Evolutionary conservation across 192 early-diverging fungal species (phyloP).

Genomic region (Backusella australiensis): DNA sequence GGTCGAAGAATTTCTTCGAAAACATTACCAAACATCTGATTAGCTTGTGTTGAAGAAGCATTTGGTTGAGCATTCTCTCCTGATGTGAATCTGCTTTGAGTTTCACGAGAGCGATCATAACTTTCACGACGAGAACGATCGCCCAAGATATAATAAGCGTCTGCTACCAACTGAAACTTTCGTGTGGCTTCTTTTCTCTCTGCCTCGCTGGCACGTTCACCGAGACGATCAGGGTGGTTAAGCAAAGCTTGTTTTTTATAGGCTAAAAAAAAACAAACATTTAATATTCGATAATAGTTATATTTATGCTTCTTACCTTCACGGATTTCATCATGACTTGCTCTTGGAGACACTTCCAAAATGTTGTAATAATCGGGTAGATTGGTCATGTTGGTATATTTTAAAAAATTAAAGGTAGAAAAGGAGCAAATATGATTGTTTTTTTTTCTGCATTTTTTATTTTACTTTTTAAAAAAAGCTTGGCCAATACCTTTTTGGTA

Average conservation of each 20-base stretch:
- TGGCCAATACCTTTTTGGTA: background rate
- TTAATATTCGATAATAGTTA: background rate
- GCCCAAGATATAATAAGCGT: slow-evolving; percentile 33
- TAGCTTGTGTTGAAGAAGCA: slow-evolving; percentile 10
- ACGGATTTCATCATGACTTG: slow-evolving; percentile 18
- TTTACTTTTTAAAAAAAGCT: slow-evolving; percentile 1
- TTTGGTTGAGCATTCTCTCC: background rate
- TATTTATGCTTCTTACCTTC: slow-evolving; percentile 14
- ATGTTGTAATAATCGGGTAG: slow-evolving; percentile 22
- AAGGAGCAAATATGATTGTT: background rate
- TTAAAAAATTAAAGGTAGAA: background rate
- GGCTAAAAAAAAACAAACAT: slow-evolving; percentile 7
- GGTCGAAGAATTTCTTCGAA: slow-evolving; percentile 36
- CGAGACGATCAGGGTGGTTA: slow-evolving; percentile 33
- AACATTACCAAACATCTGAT: slow-evolving; percentile 30
- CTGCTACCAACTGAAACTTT: slow-evolving; percentile 28
- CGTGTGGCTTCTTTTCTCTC: slow-evolving; percentile 24
- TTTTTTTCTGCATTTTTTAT: background rate
- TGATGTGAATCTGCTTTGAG: background rate
- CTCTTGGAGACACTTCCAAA: background rate
- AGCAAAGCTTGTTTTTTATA: slow-evolving; percentile 35
- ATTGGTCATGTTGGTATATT: slow-evolving; percentile 1
- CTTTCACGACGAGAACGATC: slow-evolving; percentile 20
- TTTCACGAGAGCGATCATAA: slow-evolving; percentile 23
- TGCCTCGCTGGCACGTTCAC: background rate